Conservation (phyloP, 2,329 filamentous ascomycete genomes). For the Alternaria sp. region DNA sequence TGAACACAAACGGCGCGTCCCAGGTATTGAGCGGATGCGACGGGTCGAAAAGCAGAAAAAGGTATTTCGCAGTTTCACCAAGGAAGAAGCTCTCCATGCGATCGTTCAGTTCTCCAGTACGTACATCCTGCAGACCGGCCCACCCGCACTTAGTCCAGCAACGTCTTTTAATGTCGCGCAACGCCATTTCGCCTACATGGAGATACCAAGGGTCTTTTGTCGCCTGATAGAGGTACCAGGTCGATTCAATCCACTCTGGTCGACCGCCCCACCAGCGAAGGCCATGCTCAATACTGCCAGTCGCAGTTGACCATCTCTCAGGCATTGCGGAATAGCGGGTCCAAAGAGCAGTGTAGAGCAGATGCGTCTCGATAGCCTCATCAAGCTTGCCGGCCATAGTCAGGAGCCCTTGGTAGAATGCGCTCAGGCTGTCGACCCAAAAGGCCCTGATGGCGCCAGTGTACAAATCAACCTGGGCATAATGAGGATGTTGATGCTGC, state of each 20-base stretch:
- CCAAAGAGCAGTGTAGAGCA: slow-evolving; percentile 93
- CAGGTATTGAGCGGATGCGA: slow-evolving; percentile 86
- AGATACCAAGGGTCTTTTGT: slow-evolving; percentile 96
- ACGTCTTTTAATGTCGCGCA: slow-evolving; percentile 83
- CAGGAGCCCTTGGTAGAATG: slow-evolving; percentile 91
- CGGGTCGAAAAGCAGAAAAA: slow-evolving; percentile 88
- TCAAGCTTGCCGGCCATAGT: slow-evolving; percentile 87
- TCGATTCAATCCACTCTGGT: slow-evolving; percentile 96
- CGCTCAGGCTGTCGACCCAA: slow-evolving; percentile 96
- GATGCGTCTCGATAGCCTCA: slow-evolving; percentile 86
- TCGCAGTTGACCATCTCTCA: slow-evolving; percentile 89
- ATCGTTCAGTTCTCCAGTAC: slow-evolving; percentile 81
- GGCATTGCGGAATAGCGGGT: slow-evolving; percentile 92
- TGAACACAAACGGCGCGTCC: slow-evolving; percentile 90
- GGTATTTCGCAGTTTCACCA: slow-evolving; percentile 93
- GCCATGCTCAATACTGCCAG: slow-evolving; percentile 82
- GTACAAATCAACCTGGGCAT: slow-evolving; percentile 85
- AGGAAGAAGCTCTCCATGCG: slow-evolving; percentile 99
- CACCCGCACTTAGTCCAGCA: slow-evolving; percentile 93
- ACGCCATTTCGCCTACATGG: slow-evolving; percentile 92
- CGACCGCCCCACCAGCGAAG: slow-evolving; percentile 94
- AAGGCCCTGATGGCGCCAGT: slow-evolving; percentile 88
- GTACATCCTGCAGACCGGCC: slow-evolving; percentile 73
- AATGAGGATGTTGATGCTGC: slow-evolving; percentile 84
- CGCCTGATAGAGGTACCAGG: slow-evolving; percentile 92